Base-by-base conservation (phyloP, 768 basidiomycete genomes). In the Lyophyllum shimeji region DNA sequence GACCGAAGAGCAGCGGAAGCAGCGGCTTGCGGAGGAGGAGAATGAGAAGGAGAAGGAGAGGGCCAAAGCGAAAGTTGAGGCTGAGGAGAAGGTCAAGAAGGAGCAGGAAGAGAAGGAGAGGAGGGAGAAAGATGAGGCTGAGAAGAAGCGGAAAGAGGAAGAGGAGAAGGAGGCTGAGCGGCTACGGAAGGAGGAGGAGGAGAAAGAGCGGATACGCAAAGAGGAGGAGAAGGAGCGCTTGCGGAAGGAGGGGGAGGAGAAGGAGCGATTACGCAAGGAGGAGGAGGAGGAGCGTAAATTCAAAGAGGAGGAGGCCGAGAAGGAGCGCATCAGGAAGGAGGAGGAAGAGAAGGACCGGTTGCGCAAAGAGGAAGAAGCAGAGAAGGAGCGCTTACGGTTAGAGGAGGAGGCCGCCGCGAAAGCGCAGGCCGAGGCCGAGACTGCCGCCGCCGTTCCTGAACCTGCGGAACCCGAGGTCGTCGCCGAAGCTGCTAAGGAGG, bases 221-320 rank as follows among this genome's bases (percentile, higher is more conserved):
- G 67, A 71, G 57, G 61, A 73, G 50, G 64, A 67, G 29, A 59
- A 59, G 50, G 33, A 69, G 60, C 76, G 82, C 54, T 77, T 83
- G 33, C 78, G 81, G 68, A 80, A 74, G 15, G 77, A 77, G 60
- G 79, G 83, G 54, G 79, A 81, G 24, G 82, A 82, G 64, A 71
- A 72, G 62, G 77, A 76, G 68, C 71, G 73, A 50, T 72, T 75
- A 64, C 73, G 69, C 63, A 72, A 76, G 62, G 75, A 79, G 58
- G 75, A 74, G 58, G 75, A 74, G 39, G 76, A 74, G 73, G 69
- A 68, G 31, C 63, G 75, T 42, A 70, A 65, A 52, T 65, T 71
- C 34, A 76, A 68, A 55, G 65, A 68, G 58, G 70, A 76, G 56
- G 70, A 69, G 55, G 69, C 68, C 37, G 70, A 68, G 62, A 68